These are phyloP conservation scores for Globisporangium ultimum DNA, from an alignment of 352 stramenopile genomes.

Conservation along the genomic window DNA sequence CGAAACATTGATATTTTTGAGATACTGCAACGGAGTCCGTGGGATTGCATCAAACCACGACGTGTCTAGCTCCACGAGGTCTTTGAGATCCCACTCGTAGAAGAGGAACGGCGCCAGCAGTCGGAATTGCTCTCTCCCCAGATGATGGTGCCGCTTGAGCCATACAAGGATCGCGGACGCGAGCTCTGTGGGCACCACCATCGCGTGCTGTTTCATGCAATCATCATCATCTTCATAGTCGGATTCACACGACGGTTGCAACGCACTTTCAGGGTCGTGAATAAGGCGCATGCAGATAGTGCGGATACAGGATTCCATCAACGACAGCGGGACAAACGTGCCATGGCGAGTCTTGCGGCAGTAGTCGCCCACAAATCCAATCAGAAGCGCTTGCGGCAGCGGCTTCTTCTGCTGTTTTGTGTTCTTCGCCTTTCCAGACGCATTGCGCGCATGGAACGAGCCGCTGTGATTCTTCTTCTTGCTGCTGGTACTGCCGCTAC, in stretches of 20 bases:
- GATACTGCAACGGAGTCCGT: slow-evolving; percentile 31
- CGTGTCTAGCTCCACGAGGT: slow-evolving; percentile 46
- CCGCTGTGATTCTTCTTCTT: slow-evolving; percentile 2
- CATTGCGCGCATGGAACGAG: neutral
- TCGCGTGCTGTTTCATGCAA: slow-evolving; percentile 1
- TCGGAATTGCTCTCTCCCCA: slow-evolving; percentile 58
- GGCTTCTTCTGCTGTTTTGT: slow-evolving; percentile 5
- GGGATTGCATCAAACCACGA: slow-evolving; percentile 67
- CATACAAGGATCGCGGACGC: slow-evolving; percentile 45
- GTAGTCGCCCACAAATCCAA: slow-evolving; percentile 45
- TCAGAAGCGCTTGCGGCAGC: slow-evolving; percentile 10
- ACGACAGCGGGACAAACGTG: slow-evolving; percentile 40
- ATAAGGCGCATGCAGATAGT: slow-evolving; percentile 44
- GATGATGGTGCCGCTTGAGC: slow-evolving; percentile 47
- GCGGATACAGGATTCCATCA: slow-evolving; percentile 59
- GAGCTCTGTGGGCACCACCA: slow-evolving; percentile 37
- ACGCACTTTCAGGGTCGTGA: slow-evolving; percentile 18
- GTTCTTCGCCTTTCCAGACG: neutral
- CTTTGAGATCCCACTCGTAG: slow-evolving; percentile 54
- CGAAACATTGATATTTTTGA: slow-evolving; percentile 57
- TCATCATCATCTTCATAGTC: neutral
- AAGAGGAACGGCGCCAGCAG: slow-evolving; percentile 44
- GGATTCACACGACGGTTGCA: neutral
- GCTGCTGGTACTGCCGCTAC: slow-evolving; percentile 5
- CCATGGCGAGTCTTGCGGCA: slow-evolving; percentile 37